phyloP scores from a whole-genome alignment of 2,329 filamentous ascomycete species.

The Fonsecaea monophora region DNA sequence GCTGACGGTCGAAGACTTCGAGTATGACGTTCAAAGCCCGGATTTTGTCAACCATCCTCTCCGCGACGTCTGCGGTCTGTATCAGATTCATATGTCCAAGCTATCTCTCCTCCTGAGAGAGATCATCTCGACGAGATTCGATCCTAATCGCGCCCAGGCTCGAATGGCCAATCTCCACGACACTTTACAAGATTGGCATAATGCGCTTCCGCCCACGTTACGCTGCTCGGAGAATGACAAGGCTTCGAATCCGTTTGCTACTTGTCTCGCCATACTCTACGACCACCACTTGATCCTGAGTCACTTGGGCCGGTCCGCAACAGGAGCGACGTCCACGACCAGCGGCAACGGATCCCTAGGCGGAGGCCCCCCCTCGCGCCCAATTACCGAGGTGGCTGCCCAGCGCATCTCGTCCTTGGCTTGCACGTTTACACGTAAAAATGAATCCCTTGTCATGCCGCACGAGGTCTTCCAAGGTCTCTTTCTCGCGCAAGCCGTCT shows the following conservation, averaged over 20 bases:
- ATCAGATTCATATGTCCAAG: conserved; percentile 25
- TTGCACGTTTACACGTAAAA: conserved; percentile 17
- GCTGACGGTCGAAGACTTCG: conserved; percentile 24
- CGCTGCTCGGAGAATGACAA: conserved; percentile 16
- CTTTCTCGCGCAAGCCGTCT: conserved; percentile 25
- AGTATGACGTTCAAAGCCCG: conserved; percentile 18
- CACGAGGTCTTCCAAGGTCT: conserved; percentile 26
- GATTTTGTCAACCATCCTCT: conserved; percentile 22
- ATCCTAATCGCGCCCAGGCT: conserved; percentile 21
- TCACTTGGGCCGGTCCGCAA: conserved; percentile 14
- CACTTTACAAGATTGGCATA: conserved; percentile 15
- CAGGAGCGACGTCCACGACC: conserved; percentile 10
- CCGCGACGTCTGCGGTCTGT: conserved; percentile 13
- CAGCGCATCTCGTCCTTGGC: conserved; percentile 18
- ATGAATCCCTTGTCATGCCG: conserved; percentile 18
- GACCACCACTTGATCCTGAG: conserved; percentile 15
- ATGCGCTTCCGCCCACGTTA: conserved; percentile 14
- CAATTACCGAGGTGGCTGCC: conserved; percentile 13
- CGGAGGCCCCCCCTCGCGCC: conserved; percentile 8
- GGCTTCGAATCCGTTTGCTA: conserved; percentile 18
- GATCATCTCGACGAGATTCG: conserved; percentile 23
- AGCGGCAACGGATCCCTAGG: conserved; percentile 5
- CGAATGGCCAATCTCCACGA: conserved; percentile 21
- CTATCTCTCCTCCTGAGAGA: conserved; percentile 20
- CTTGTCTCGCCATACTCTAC: conserved; percentile 22